Conservation (phyloP, 106 monocot species). For the Alisma plantagoaquatica region DNA sequence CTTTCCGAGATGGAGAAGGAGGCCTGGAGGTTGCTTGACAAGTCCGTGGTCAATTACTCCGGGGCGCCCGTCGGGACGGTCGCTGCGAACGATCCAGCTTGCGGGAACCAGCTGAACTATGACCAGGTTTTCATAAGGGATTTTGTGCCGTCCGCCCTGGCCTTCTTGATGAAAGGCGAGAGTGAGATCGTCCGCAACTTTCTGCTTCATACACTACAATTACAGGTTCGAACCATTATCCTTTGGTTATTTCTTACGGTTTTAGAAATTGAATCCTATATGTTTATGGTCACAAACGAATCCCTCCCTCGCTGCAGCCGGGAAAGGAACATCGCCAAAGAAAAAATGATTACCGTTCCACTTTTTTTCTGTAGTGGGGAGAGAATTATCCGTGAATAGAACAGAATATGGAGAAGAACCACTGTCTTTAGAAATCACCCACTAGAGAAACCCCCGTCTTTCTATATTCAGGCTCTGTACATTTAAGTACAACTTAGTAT, state of each 20-base stretch:
- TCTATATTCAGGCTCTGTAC: too few species aligned
- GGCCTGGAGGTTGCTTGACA: conserved; percentile 71
- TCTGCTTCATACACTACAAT: conserved; percentile 78
- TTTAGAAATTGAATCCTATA: background rate
- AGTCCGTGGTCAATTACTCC: conserved; percentile 71
- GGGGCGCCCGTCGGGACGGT: conserved; percentile 77
- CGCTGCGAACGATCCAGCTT: conserved; percentile 60
- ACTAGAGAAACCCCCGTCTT: too few species aligned
- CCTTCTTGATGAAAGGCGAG: conserved; percentile 78
- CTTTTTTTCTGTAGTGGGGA: too few species aligned
- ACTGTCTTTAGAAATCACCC: too few species aligned
- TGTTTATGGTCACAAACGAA: background rate
- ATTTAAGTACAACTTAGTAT: too few species aligned
- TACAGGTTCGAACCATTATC: conserved; percentile 44
- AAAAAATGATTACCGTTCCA: too few species aligned
- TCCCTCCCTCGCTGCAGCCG: background rate
- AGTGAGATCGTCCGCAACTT: conserved; percentile 83
- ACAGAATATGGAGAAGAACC: too few species aligned
- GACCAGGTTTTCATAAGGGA: conserved; percentile 95
- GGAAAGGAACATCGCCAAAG: background rate
- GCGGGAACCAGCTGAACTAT: conserved; percentile 51
- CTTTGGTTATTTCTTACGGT: background rate
- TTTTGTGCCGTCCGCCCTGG: conserved; percentile 88
- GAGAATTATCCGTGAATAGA: too few species aligned
- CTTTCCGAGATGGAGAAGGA: conserved; percentile 72